Conservation (phyloP, 495 filamentous ascomycete genomes). For the Hypoxylon rickii region DNA sequence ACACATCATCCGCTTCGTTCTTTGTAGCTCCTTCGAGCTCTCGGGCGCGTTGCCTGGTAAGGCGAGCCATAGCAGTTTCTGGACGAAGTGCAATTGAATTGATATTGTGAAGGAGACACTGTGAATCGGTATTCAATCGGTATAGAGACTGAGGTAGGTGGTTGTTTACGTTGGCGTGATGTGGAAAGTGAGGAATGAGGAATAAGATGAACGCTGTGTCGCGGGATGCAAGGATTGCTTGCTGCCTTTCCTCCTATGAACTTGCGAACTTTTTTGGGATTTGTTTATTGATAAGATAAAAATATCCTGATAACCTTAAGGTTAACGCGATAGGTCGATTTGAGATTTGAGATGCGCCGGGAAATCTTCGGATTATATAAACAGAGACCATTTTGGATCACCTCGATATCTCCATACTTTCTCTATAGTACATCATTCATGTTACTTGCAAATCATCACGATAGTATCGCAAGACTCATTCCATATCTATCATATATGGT, state of each 20-base stretch:
- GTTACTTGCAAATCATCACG: too few species aligned
- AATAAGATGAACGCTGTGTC: too few species aligned
- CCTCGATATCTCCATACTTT: too few species aligned
- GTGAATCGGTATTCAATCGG: too few species aligned
- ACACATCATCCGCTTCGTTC: neutral
- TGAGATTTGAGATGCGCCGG: neutral
- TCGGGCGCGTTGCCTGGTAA: slow-evolving; percentile 29
- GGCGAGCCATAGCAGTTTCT: slow-evolving; percentile 30
- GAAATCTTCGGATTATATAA: slow-evolving; percentile 21
- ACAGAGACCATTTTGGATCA: too few species aligned
- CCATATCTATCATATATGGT: too few species aligned
- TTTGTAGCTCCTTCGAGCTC: neutral
- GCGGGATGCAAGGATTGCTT: too few species aligned
- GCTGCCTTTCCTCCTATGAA: neutral
- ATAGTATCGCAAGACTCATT: too few species aligned
- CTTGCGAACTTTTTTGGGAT: slow-evolving; percentile 4
- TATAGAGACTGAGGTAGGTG: too few species aligned
- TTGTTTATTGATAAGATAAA: slow-evolving; percentile 41
- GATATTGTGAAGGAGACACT: neutral
- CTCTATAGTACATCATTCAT: neutral
- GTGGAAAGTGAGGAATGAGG: too few species aligned
- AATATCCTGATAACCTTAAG: slow-evolving; percentile 21
- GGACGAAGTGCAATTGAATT: neutral
- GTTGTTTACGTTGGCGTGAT: too few species aligned
- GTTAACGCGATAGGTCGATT: neutral